These are phyloP conservation scores for Saposhnikovia divaricata DNA, from an alignment of 129 eudicot species.

Conservation along the genomic window DNA sequence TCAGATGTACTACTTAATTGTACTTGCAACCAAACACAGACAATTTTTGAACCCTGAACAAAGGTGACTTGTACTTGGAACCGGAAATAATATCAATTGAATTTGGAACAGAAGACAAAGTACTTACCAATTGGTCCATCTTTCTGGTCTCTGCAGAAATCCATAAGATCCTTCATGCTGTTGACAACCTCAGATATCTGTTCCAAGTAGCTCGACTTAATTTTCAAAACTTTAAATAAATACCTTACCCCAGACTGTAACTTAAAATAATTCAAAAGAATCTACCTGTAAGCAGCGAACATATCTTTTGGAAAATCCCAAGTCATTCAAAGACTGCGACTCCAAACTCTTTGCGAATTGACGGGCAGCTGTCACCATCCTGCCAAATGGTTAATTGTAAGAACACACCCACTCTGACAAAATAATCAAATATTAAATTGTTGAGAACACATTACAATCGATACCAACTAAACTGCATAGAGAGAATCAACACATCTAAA, in stretches of 20 bases:
- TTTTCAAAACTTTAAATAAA: not conserved
- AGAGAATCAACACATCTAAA: not conserved
- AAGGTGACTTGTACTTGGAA: not conserved
- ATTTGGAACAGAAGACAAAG: not conserved
- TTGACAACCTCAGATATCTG: constrained; percentile 8
- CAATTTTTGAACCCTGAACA: not conserved
- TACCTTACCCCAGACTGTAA: not conserved
- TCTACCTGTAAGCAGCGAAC: constrained; percentile 90
- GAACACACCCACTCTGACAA: not conserved
- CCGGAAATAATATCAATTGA: not conserved
- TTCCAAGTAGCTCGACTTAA: not conserved
- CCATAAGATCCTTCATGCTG: constrained; percentile 8
- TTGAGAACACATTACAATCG: not conserved
- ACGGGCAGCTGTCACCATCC: constrained; percentile 90
- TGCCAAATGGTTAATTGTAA: constrained; percentile 20
- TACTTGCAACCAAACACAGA: not conserved
- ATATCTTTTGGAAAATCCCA: constrained; percentile 94
- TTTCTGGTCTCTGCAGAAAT: not conserved
- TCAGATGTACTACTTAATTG: not conserved
- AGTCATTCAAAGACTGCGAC: constrained; percentile 80
- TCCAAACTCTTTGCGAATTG: constrained; percentile 92
- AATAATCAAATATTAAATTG: too few relatives aligned
- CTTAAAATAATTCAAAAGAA: not conserved
- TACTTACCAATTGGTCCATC: not conserved
- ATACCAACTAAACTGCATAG: not conserved